Base-by-base conservation (phyloP, 2,329 filamentous ascomycete species). In the Venturia carpophila region DNA sequence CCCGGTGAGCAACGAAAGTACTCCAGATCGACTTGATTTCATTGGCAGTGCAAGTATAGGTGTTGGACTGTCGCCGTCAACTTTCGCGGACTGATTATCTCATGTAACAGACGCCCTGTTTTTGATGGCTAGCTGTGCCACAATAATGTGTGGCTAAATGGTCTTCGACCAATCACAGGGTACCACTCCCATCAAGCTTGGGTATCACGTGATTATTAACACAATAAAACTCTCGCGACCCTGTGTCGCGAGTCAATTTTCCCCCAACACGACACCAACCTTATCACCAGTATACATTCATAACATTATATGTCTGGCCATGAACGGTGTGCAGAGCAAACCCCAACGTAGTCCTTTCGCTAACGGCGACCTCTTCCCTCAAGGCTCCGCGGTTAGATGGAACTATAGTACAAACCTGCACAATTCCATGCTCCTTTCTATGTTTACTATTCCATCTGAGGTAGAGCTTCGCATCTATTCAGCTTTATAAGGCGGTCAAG, bases 231-330 rank as follows among this genome's bases (percentile, higher is more conserved):
- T 37, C 10, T 39, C 15, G 27, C 5, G n/a, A 7, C 4, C 27
- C 15, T 37, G n/a, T n/a, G n/a, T n/a, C n/a, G n/a, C n/a, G n/a
- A n/a, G n/a, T n/a, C n/a, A n/a, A n/a, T n/a, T n/a, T n/a, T n/a
- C n/a, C n/a, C n/a, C n/a, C 9, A n/a, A 9, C 55, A 19, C n/a
- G 41, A 52, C 27, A 71, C 69, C 75, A 69, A 78, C 83, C 92
- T 96, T 97, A 97, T 96, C 92, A 85, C 92, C 91, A 92, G 87
- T 84, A n/a, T n/a, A n/a, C n/a, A n/a, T n/a, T n/a, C n/a, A n/a
- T n/a, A n/a, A n/a, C n/a, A n/a, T n/a, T n/a, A n/a, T n/a, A n/a
- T n/a, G n/a, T n/a, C 74, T 84, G 91, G 92, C 87, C 92, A 96
- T 96, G 94, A 83, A 86, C 30, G 80, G 86, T 94, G 92, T 90